Base-by-base conservation (phyloP, 345 rosid genomes). In the Cardamine resedifolia region DNA sequence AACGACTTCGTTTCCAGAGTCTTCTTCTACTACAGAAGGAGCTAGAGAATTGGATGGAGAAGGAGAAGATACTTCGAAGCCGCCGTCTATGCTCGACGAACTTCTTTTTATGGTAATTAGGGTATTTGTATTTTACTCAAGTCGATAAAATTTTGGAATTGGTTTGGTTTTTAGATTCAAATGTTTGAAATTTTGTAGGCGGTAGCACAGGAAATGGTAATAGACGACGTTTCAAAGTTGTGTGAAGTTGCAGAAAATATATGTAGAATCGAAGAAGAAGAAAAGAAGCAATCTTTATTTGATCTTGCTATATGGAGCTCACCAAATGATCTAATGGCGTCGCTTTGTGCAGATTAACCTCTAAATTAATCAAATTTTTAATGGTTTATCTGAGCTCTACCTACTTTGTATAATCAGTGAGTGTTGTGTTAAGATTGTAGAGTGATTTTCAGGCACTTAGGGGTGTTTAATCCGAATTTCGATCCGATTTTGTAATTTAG, bases 301-400 rank as follows among this genome's bases (percentile, higher is more conserved):
- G 81, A 85, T 77, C 88, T 89, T 72, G 84, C 83, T 1, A 66
- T 94, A n/a, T 94, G 97, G 98, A 79, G 81, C 45, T 88, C 96
- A 2, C 95, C 96, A 0, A 76, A 30, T 5, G 83, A 81, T 60
- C 85, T 94, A 16, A 82, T 91, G 95, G 80, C 81, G n/a, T 80
- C 88, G 0, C 88, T 94, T 44, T 86, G 85, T 77, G 85, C 81
- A 10, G 80, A 82, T 49, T 58, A 68, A 56, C 16, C 8, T 3
- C 4, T 43, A 11, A 23, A 7, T 55, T 30, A 36, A 10, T 43
- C 3, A 6, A 16, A 1, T 72, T 36, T 24, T 30, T 23, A 1
- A 3, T 19, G 28, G 9, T 39, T 58, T 59, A 21, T 38, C 48
- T 38, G 12, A 60, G 14, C 21, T 36, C 33, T 61, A 41, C 6